These are phyloP conservation scores for Scheffersomyces insectosa DNA, from an alignment of 1,139 yeast species.

Conservation along the genomic window DNA sequence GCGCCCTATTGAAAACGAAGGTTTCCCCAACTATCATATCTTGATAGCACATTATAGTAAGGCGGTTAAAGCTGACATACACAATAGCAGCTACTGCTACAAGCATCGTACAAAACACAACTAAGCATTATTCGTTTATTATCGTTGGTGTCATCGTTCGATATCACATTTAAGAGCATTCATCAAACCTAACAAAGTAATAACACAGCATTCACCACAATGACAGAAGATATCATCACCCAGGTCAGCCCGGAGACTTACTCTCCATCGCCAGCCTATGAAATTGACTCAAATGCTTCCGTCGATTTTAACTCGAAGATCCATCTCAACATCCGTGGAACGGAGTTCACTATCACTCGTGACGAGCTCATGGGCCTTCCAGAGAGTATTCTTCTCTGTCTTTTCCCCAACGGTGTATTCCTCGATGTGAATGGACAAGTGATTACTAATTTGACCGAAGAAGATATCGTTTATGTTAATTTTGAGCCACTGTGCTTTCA, in stretches of 20 bases:
- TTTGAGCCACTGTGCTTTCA: slow-evolving; percentile 86
- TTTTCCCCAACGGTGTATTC: slow-evolving; percentile 89
- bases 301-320: slow-evolving; percentile 66
- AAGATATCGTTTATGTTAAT: slow-evolving; percentile 75
- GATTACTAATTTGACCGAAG: slow-evolving; percentile 74
- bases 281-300: slow-evolving; percentile 23
- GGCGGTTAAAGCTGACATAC: too few relatives aligned
- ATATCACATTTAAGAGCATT: too few relatives aligned
- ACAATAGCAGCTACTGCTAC: too few relatives aligned
- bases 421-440: slow-evolving; percentile 73
- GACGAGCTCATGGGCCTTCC: slow-evolving; percentile 91
- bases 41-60: too few relatives aligned
- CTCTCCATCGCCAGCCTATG: slow-evolving; percentile 17
- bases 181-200: neutral
- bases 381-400: slow-evolving; percentile 80
- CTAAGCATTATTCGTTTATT: too few relatives aligned
- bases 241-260: slow-evolving; percentile 57
- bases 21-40: too few relatives aligned
- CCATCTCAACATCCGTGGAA: slow-evolving; percentile 65
- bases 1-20: too few relatives aligned
- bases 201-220: slow-evolving; percentile 9
- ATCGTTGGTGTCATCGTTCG: too few relatives aligned
- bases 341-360: slow-evolving; percentile 67
- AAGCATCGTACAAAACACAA: too few relatives aligned
- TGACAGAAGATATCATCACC: slow-evolving; percentile 55